Evolutionary conservation across 768 basidiomycete genomes (phyloP), one percentile per base, ranked within the genome.

Genomic region (Psilocybe sp.): DNA sequence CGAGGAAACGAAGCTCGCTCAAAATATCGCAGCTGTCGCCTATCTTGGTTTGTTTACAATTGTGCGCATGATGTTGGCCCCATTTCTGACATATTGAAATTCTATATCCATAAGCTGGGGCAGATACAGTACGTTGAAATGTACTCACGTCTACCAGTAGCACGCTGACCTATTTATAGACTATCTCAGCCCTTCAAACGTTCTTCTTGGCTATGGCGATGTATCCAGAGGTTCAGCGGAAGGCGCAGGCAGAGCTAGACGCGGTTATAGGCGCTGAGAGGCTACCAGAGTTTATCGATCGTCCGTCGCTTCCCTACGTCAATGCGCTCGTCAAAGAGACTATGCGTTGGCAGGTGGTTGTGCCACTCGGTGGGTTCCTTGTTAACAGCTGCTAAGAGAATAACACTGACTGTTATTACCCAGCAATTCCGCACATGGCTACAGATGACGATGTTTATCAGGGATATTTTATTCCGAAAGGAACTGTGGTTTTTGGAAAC

Each of bases 401-500:
- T 14, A 19, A 10, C 39, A 36, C n/a, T 40, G 12, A 28, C 46
- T 19, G 16, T 43, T 19, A 34, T 15, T 32, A 20, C n/a, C 20
- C 47, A 62, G 60, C 54, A 36, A 46, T 64, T 13, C 51, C 50
- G 13, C 64, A 66, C 47, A 62, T 59, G 60, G 53, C 48, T 32
- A 56, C 61, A 10, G 57, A 59, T 16, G 65, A 63, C 40, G 66
- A 68, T 41, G 58, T 63, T 14, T 64, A 66, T 33, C 54, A 61
- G 46, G 65, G 65, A 13, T 65, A 59, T 48, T 64, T 58, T 31
- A 67, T 65, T 45, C 64, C 64, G 11, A 60, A 61, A 42, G 66
- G 67, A 16, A 60, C 66, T 32, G 57, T 66, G 19, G 55, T 69
- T 14, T 48, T 68, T 15, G 63, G 62, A 20, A 67, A 66, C 44